These are phyloP conservation scores for Houttuynia cordata DNA, from an alignment of 164 flowering plant genomes.

Conservation along the genomic window DNA sequence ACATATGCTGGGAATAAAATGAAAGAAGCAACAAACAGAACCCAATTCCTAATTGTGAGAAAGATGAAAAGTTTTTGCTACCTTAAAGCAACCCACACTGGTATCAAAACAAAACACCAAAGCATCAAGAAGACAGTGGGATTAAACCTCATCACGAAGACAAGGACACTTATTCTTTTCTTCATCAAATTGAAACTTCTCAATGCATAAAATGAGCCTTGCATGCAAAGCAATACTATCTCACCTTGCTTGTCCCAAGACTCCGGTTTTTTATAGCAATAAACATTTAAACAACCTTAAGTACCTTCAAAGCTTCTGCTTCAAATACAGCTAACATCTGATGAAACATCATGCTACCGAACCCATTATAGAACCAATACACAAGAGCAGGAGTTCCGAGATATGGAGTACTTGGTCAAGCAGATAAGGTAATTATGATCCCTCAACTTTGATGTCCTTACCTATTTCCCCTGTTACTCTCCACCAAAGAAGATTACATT, in stretches of 20 bases:
- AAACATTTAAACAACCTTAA: not conserved
- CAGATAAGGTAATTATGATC: constrained; percentile 26
- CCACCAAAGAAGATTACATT: not conserved
- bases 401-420: constrained; percentile 9
- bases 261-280: not conserved
- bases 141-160: too few species aligned
- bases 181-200: not conserved
- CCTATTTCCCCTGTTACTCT: not conserved
- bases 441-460: not conserved
- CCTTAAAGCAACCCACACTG: not conserved
- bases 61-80: not conserved
- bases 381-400: not conserved
- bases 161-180: not conserved
- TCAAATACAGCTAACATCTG: constrained; percentile 8
- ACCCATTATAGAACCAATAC: not conserved
- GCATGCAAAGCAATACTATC: constrained; percentile 18
- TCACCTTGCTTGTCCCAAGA: constrained; percentile 18
- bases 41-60: not conserved
- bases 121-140: not conserved
- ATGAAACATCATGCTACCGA: not conserved
- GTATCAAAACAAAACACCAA: not conserved
- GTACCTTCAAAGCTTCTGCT: constrained; percentile 2
- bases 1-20: not conserved
- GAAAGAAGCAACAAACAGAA: not conserved
- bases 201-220: constrained; percentile 6